Conservation (phyloP, 441 rosid species). For the Adansonia madagascariensis region DNA sequence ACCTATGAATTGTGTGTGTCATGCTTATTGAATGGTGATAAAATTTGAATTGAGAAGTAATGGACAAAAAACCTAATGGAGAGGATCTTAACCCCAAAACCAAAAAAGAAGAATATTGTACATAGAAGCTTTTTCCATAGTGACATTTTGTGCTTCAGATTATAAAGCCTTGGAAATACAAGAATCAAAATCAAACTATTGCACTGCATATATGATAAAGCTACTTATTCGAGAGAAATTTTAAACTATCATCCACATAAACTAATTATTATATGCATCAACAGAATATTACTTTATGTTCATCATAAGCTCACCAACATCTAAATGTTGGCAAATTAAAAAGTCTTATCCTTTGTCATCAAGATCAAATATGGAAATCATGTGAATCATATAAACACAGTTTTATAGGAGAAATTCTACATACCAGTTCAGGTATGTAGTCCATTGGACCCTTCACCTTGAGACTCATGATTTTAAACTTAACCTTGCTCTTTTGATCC, state of each 20-base stretch:
- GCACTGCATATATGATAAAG: background rate
- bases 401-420: slow-evolving; percentile 29
- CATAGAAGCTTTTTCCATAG: too few relatives aligned
- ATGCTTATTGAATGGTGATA: background rate
- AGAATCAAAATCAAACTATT: background rate
- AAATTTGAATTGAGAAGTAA: background rate
- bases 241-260: background rate
- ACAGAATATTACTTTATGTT: background rate
- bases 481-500: slow-evolving; percentile 68
- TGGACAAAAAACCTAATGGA: slow-evolving; percentile 49
- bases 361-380: background rate
- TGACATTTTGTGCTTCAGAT: background rate
- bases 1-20: background rate
- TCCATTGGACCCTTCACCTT: slow-evolving; percentile 67
- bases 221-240: background rate
- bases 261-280: background rate
- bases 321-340: background rate
- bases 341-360: background rate
- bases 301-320: slow-evolving; percentile 1
- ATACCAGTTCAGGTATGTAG: slow-evolving; percentile 72
- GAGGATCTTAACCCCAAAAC: slow-evolving; percentile 29
- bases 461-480: slow-evolving; percentile 75
- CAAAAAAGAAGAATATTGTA: background rate
- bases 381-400: background rate
- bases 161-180: background rate